phyloP scores from a whole-genome alignment of 768 basidiomycete genomes.

The Pulveroboletus frians region DNA sequence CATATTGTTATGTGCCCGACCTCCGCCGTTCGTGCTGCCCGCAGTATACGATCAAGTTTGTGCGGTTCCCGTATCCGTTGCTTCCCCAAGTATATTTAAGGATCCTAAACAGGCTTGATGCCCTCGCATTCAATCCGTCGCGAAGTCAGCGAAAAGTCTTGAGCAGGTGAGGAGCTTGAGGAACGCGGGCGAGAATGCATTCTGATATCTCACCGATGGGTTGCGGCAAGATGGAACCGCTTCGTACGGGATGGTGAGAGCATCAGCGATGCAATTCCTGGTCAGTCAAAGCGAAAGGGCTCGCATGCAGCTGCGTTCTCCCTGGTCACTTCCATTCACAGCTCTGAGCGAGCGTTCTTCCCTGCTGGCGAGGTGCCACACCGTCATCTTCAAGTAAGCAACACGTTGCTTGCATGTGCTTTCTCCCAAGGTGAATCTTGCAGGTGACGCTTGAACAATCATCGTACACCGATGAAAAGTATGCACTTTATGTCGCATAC shows the following conservation, averaged over 20 bases:
- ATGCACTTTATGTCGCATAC: constrained; percentile 68
- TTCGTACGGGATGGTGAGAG: constrained; percentile 48
- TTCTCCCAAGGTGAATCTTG: background rate
- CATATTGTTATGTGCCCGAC: constrained; percentile 86
- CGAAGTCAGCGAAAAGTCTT: constrained; percentile 72
- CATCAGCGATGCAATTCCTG: constrained; percentile 15
- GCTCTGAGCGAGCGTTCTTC: constrained; percentile 42
- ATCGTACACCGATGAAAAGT: constrained; percentile 77
- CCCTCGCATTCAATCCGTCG: constrained; percentile 58
- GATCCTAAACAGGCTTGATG: constrained; percentile 52
- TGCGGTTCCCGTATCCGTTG: constrained; percentile 9
- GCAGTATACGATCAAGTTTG: constrained; percentile 88
- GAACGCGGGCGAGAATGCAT: background rate
- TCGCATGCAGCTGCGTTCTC: constrained; percentile 30
- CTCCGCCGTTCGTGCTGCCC: constrained; percentile 82
- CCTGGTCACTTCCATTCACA: constrained; percentile 48
- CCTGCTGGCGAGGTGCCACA: constrained; percentile 25
- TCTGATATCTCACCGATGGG: background rate
- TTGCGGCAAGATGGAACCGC: constrained; percentile 59
- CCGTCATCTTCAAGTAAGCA: constrained; percentile 59
- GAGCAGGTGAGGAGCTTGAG: constrained; percentile 45
- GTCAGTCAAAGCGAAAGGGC: constrained; percentile 9
- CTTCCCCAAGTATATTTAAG: constrained; percentile 16
- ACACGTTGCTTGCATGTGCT: background rate
- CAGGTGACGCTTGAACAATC: constrained; percentile 77